Evolutionary conservation across 495 filamentous ascomycete species (phyloP), one percentile per base, ranked within the genome.

Genomic region (Aspergillus bridgeri): DNA sequence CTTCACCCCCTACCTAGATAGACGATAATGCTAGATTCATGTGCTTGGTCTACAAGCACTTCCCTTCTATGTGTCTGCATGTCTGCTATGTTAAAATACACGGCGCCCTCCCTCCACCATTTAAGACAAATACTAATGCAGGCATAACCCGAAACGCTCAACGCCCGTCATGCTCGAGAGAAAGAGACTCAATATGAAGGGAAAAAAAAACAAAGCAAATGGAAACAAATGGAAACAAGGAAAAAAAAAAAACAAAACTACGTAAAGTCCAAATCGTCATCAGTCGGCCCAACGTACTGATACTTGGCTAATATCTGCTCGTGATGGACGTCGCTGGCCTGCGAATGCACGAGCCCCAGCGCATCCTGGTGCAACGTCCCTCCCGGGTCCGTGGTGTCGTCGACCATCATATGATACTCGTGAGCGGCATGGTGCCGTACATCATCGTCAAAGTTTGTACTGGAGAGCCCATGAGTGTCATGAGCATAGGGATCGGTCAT

Each of bases 351-450:
- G 51, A 79, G 54, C 27, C 70, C 70, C 51, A 78, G 63, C 24
- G 75, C 65, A 51, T 75, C 72, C 54, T 73, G 69, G 51, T 72
- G 73, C 42, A 79, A 69, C 0, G 65, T 48, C 6, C 61, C 48
- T 15, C 50, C 58, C 11, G 67, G 47, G 15, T 78, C 75, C 3
- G 72, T 70, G 2, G 70, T 65, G 54, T 79, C 76, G 23, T 75
- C 71, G 19, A 79, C 72, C 74, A 79, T 75, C 67, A 76, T 73
- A 48, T 76, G 73, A 54, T 77, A 78, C 21, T 76, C 75, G 52
- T 71, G 69, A 11, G 69, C 66, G 0, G 69, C 61, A 55, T 77
- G 73, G 45, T 71, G 72, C 18, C 74, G 73, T 57, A 78, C 69
- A 21, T 72, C 68, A 48, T 75, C 74, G 17, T 76, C 71, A 60